Base-by-base conservation (phyloP, 1,284 basidiomycete genomes). In the Tranzscheliella williamsii region DNA sequence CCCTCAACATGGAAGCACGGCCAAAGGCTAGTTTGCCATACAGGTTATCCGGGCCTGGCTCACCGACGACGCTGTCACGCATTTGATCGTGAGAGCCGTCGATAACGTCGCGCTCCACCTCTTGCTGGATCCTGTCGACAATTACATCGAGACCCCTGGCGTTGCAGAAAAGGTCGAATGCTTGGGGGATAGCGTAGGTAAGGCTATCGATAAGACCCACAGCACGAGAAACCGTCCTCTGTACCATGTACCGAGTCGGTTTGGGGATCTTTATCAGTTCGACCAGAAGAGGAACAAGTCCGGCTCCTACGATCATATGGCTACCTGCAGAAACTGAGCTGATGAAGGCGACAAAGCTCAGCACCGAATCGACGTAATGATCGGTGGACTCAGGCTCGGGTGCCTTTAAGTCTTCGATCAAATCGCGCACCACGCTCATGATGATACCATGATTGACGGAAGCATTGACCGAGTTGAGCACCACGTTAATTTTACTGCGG, bases 271-370 rank as follows among this genome's bases (percentile, higher is more conserved):
- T 44, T 30, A 72, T 38, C 7, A 77, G 45, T 33, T 72, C 54
- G 38, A 77, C 39, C 13, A 99, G 82, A 7, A 94, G 81, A 1
- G 91, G 90, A 23, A 98, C 84, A 35, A 97, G 81, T 3, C 95
- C 95, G n/a, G 95, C 93, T n/a, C 91, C 89, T 48, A 97, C 89
- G 33, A 97, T 86, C 87, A 95, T 90, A 71, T 88, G 90, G 24
- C 89, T 90, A 24, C 91, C 90, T 2, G 86, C 84, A 3, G 88
- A 83, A 68, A 91, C 87, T 16, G 88, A 87, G 12, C 90, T 86
- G 60, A 98, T 84, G 79, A 86, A 91, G 2, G 88, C 90, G 31
- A 98, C 83, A 70, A 98, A 89, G 20, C 87, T 86, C 57, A 97
- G 81, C 17, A 96, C 80, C 17, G 60, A 56, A 38, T 77, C 75